Conservation (phyloP, 1,139 yeast species). For the Candida anutae region DNA sequence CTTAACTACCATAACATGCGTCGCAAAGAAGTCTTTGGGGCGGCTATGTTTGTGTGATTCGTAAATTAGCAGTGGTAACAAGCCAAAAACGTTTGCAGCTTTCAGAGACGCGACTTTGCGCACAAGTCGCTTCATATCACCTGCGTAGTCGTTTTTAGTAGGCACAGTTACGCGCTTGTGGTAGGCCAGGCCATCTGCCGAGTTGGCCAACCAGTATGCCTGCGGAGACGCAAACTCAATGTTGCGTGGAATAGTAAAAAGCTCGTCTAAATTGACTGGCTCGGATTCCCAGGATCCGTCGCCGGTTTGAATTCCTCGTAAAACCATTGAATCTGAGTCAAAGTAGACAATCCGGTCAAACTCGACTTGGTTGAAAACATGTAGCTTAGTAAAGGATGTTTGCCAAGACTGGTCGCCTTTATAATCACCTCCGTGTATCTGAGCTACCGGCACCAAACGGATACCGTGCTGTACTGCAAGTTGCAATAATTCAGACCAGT, state of each 20-base stretch:
- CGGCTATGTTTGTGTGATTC: conserved; percentile 25
- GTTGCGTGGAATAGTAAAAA: conserved; percentile 21
- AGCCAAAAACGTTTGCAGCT: conserved; percentile 4
- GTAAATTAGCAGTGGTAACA: conserved; percentile 14
- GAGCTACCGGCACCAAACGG: conserved; percentile 14
- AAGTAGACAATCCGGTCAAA: conserved; percentile 32
- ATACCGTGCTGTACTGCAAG: conserved; percentile 9
- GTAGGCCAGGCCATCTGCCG: conserved; percentile 7
- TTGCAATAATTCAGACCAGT: conserved; percentile 5
- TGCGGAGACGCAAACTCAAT: conserved; percentile 27
- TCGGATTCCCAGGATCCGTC: conserved; percentile 4
- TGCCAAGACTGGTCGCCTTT: too few relatives aligned
- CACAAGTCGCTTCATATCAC: conserved; percentile 4
- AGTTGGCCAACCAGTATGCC: conserved; percentile 28
- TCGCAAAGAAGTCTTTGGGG: conserved; percentile 26
- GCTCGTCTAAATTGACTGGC: conserved; percentile 17
- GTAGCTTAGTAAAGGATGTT: conserved; percentile 47
- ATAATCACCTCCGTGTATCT: conserved; percentile 9
- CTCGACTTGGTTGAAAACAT: conserved; percentile 41
- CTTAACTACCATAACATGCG: conserved; percentile 39
- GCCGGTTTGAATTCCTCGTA: conserved; percentile 4
- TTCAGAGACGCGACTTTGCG: conserved; percentile 2
- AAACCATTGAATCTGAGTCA: conserved; percentile 38
- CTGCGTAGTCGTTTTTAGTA: conserved; percentile 3
- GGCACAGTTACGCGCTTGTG: conserved; percentile 12